These are phyloP conservation scores for Clavariopsis aquatica DNA, from an alignment of 495 filamentous ascomycete genomes.

Conservation along the genomic window DNA sequence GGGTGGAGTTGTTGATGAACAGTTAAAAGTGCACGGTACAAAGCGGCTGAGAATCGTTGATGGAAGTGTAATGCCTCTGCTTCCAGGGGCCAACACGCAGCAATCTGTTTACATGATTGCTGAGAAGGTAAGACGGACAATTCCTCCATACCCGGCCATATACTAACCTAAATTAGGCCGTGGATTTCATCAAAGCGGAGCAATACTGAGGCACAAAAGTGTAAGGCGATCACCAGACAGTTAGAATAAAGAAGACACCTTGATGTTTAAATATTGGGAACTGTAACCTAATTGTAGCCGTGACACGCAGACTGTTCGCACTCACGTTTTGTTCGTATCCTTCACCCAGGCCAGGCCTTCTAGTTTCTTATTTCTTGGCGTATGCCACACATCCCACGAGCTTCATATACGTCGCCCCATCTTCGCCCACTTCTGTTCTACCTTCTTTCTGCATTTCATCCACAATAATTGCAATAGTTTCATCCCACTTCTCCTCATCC, in stretches of 20 bases:
- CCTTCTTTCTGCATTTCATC: constrained; percentile 6
- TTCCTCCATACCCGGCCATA: neutral
- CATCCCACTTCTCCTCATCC: constrained; percentile 20
- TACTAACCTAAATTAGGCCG: neutral
- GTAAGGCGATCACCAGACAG: neutral
- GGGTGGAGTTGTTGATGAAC: constrained; percentile 14
- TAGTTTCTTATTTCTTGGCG: constrained; percentile 7
- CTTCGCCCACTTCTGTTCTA: neutral
- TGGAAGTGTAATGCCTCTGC: constrained; percentile 33
- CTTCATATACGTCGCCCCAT: neutral
- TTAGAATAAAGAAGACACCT: neutral
- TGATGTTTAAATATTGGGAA: neutral
- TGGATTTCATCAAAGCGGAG: constrained; percentile 24
- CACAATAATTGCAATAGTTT: constrained; percentile 5
- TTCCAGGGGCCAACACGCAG: constrained; percentile 20
- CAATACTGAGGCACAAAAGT: neutral
- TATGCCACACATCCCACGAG: neutral
- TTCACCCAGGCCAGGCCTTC: too few relatives aligned
- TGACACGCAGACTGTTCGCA: too few relatives aligned
- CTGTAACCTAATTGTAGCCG: neutral
- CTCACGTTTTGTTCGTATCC: too few relatives aligned
- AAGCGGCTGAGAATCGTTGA: constrained; percentile 23
- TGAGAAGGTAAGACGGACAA: constrained; percentile 4
- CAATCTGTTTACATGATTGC: constrained; percentile 32
- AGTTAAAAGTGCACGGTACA: constrained; percentile 24